Conservation (phyloP, 177 flowering plant species). For the Tripterygium wilfordii region DNA sequence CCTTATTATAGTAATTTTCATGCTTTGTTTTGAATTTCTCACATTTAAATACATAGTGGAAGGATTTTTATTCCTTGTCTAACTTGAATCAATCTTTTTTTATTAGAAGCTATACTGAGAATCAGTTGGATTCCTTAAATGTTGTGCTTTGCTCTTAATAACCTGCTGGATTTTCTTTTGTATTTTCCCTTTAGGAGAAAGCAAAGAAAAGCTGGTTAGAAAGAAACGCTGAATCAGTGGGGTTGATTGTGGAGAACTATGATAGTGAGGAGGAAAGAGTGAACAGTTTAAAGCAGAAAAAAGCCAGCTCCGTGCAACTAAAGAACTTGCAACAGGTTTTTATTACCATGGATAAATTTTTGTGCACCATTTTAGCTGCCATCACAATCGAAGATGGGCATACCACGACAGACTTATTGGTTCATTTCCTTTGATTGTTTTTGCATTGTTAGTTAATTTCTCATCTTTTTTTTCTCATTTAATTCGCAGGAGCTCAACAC, state of each 20-base stretch:
- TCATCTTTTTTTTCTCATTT: conserved; percentile 1
- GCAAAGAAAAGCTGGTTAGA: conserved; percentile 76
- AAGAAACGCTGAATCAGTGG: conserved; percentile 74
- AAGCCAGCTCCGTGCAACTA: conserved; percentile 41
- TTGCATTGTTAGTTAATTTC: too few species aligned
- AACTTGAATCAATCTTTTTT: too few species aligned
- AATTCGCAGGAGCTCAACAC: conserved; percentile 63
- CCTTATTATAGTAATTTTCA: too few species aligned
- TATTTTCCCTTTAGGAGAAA: conserved; percentile 53
- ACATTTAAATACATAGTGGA: too few species aligned
- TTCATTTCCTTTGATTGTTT: neutral
- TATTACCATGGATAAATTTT: neutral
- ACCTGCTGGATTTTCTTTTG: too few species aligned
- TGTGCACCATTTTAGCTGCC: too few species aligned
- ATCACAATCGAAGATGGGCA: too few species aligned
- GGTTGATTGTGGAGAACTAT: conserved; percentile 61
- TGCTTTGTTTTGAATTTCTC: too few species aligned
- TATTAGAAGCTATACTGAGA: too few species aligned
- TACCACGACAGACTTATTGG: too few species aligned
- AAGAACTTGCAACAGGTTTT: conserved; percentile 71
- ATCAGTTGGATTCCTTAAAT: too few species aligned
- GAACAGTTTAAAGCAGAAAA: conserved; percentile 53
- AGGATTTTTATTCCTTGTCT: too few species aligned
- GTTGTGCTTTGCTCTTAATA: neutral
- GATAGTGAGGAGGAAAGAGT: conserved; percentile 89